These are phyloP conservation scores for peach (Prunus persica) DNA, from an alignment of 306 rosid genomes.

Conservation along the genomic window Prunus_persica_NCBIv2 NC_034012.1:5326001-5326500, in stretches of 20 bases:
- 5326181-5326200: not conserved
- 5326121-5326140: too few species aligned
- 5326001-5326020: not conserved
- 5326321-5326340: not conserved
- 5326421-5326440: not conserved
- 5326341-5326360: not conserved
- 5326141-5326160: accelerated
- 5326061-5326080: too few species aligned
- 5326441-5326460: not conserved
- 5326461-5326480: not conserved
- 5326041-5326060: too few species aligned
- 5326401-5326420: not conserved
- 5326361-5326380: not conserved
- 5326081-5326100: accelerated
- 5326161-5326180: too few species aligned
- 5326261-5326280: not conserved
- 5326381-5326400: not conserved
- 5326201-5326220: not conserved
- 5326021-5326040: too few species aligned
- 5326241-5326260: not conserved
- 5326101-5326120: accelerated
- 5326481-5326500: not conserved
- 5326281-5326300: not conserved
- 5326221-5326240: not conserved
- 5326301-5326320: not conserved